A percentile compares a stretch with the other conserved stretches of the same genome.
Conservation (phyloP, 345 rosid species). For the Brassica napus region Da-Ae NC_063442.1:27895501-27896000, state of each 20-base stretch:
- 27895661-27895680: constrained; percentile 39
- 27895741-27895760: background rate
- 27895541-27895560: constrained; percentile 8
- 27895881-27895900: constrained; percentile 42
- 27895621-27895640: constrained; percentile 22
- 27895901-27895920: constrained; percentile 52
- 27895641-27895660: constrained; percentile 39
- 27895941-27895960: constrained; percentile 46
- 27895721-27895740: constrained; percentile 30
- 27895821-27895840: background rate
- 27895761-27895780: background rate
- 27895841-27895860: constrained; percentile 4
- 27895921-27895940: constrained; percentile 58
- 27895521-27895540: background rate
- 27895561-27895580: constrained; percentile 14
- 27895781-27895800: background rate
- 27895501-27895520: constrained; percentile 44
- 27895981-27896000: constrained; percentile 70
- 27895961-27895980: constrained; percentile 76
- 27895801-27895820: constrained; percentile 5
- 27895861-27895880: constrained; percentile 21
- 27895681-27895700: constrained; percentile 50
- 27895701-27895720: constrained; percentile 31
- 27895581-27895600: constrained; percentile 39
- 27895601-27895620: constrained; percentile 14